Base-by-base conservation (phyloP, 2,329 filamentous ascomycete species). In the Trichoderma harzianum region DNA sequence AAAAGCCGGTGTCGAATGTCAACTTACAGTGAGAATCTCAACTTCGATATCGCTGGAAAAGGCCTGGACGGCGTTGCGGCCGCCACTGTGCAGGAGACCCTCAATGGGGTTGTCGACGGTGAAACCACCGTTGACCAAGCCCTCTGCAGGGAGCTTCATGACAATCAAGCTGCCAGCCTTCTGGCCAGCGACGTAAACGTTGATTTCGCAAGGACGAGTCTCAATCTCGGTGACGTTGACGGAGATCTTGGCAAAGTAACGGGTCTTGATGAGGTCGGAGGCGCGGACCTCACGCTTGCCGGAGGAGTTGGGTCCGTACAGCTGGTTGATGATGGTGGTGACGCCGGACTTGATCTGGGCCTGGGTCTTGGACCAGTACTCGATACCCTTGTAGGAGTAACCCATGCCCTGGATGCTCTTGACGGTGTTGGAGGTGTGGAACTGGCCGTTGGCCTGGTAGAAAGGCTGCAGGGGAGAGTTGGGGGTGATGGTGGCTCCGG, bases 21-120 rank as follows among this genome's bases (percentile, higher is more conserved):
- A 47, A 69, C 76, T 47, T 74, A 81, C 80, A 74, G 80, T 80
- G 66, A 76, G 72, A 58, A 84, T 80, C 68, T 79, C 76, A 21
- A 82, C 75, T 63, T 79, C 73, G 10, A 83, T 72, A 5, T 76
- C 75, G n/a, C 70, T 72, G 32, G 76, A 72, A 69, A 81, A 75
- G 7, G 73, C 73, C 32, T 75, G 72, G 14, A 80, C 74, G 53
- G 77, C 74, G 55, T 77, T 75, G 24, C 72, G 7, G 70, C 61
- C 28, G 69, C 73, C 47, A 71, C 51, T 57, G 77, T 76, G 51
- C 1, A 89, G 28, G 32, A 72, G 60, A 8, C 16, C 75, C 77
- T 92, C 90, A 80, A 94, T 92, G 11, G 92, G 92, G 75, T 91
- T 89, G 72, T 83, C 82, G 64, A 86, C 81, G 62, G 85, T 81